Base-by-base conservation (phyloP, 1,284 basidiomycete genomes). In the Cutaneotrichosporon dermatis region DNA sequence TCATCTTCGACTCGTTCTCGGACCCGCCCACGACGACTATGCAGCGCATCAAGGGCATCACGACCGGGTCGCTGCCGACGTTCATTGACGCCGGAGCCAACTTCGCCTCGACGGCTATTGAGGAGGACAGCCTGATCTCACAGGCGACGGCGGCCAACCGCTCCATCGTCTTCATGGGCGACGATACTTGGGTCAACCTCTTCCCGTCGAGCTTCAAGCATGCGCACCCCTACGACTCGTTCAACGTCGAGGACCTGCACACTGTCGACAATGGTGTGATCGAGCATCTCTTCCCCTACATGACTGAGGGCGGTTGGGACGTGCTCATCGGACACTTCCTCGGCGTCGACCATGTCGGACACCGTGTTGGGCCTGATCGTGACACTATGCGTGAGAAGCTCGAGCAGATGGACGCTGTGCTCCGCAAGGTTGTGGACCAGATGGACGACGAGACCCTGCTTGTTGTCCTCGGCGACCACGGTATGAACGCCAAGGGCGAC, bases 201-300 rank as follows among this genome's bases (percentile, higher is more conserved):
- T 99, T 94, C 72, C 90, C 94, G 0, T 77, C 83, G 53, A 79
- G 85, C 1, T 92, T 97, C 65, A 82, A 84, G 46, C 85, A 88
- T 79, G 82, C 86, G 1, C 88, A 86, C 74, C 88, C 92, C 0
- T 98, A 87, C 74, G 93, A 97, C 76, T 97, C 92, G 1, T 99
- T 99, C 83, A 95, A 99, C 76, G 95, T 99, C 60, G 95, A 98
- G 76, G 96, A 99, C 73, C 82, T 99, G 13, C 92, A 99, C 72
- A 90, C 91, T 0, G 96, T 99, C 41, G 96, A 99, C 71, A 82
- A 88, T 54, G 94, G 95, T 7, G 93, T 99, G 58, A 86, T 88
- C 45, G 70, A 79, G 11, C 86, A 92, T 69, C 82, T 99, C n/a
- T 86, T 92, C 66, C 89, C 90, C 0, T 84, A 94, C 11, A 85